Evolutionary conservation across 768 basidiomycete genomes (phyloP).

Genomic region (Termitomyces sp.): DNA sequence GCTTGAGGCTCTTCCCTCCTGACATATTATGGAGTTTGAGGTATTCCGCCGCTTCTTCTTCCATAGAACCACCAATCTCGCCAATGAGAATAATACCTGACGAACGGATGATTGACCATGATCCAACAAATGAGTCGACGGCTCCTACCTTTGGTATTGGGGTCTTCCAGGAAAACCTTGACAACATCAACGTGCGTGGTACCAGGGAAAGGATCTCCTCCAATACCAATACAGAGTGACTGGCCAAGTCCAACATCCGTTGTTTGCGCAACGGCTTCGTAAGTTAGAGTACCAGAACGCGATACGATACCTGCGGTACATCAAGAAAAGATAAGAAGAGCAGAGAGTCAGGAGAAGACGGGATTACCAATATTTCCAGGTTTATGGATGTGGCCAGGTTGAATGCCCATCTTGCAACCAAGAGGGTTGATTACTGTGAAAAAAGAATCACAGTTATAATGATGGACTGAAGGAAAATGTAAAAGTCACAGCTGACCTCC

Average conservation of each 20-base stretch:
- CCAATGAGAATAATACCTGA: slow-evolving; percentile 95
- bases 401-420: slow-evolving; percentile 99
- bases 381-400: slow-evolving; percentile 95
- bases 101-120: not conserved
- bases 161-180: slow-evolving; percentile 94
- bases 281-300: slow-evolving; percentile 93
- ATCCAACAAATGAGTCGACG: not conserved
- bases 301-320: slow-evolving; percentile 75
- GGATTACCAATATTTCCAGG: slow-evolving; percentile 86
- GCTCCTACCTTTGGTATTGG: slow-evolving; percentile 78
- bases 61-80: slow-evolving; percentile 99
- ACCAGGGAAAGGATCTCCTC: slow-evolving; percentile 95
- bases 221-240: slow-evolving; percentile 94
- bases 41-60: slow-evolving; percentile 98
- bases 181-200: slow-evolving; percentile 95
- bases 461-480: not conserved
- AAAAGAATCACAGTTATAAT: not conserved
- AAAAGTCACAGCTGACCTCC: slow-evolving; percentile 41
- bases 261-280: slow-evolving; percentile 98
- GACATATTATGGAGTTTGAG: slow-evolving; percentile 91
- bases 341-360: not conserved
- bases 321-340: not conserved
- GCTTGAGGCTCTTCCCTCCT: slow-evolving; percentile 78
- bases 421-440: slow-evolving; percentile 81
- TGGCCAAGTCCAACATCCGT: slow-evolving; percentile 95